Evolutionary conservation across 106 monocot genomes (phyloP), one percentile per base, ranked within the genome.

Genomic region (Platanthera guangdongensis): DNA sequence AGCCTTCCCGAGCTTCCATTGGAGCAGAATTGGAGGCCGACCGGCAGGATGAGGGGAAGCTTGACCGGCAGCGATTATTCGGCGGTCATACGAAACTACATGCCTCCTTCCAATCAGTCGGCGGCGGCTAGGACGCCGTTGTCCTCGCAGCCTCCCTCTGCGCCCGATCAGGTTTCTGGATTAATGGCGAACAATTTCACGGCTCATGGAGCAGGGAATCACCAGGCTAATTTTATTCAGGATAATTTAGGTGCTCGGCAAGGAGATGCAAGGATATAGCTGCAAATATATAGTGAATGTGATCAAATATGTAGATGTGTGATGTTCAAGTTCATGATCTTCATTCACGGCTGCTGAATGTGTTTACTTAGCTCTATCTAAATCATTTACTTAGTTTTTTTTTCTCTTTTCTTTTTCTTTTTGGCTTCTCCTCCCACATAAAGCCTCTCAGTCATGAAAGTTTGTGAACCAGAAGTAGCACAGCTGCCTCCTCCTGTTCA

Each of bases 31-130:
- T 95, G 95, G 95, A 78, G 79, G 47, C 92, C 95, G n/a, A 87
- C 85, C 2, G 92, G 95, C 9, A 79, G 87, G 16, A 95, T 95
- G 95, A 85, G 95, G 22, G 92, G 95, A 4, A 95, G 95, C 55
- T 80, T 95, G 15, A 90, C 80, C 1, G 95, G 92, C 1, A 79
- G 28, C 45, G 95, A 87, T 30, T 92, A 90, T 63, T 79, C 82
- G 2, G 85, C 85, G 39, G 92, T 92, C 15, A 64, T 95, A 15
- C 87, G 63, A 22, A 83, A 84, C 3, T 95, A 92, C 64, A 9
- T 79, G 74, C 30, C 52, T 71, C 78, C 49, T 46, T 53, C 80
- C 28, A 65, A 62, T 5, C 82, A 77, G 21, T 32, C 59, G 4
- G 4, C 46, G 39, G 9, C 75, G 21, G n/a, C 54, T 14, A 50